phyloP scores from a whole-genome alignment of 2,329 filamentous ascomycete species.

The Biscogniauxia sp. region DNA sequence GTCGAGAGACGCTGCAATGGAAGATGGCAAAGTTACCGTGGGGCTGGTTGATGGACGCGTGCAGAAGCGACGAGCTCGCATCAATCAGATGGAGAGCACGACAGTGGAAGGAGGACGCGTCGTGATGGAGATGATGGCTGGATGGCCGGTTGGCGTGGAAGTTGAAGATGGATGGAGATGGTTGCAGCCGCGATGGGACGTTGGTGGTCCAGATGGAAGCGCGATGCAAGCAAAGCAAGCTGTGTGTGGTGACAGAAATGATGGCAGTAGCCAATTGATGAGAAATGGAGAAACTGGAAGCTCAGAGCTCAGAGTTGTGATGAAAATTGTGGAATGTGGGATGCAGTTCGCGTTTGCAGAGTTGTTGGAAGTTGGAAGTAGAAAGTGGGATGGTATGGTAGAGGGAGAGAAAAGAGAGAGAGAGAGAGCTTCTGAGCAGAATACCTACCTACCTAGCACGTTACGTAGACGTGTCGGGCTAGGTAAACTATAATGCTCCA shows the following conservation, averaged over 20 bases:
- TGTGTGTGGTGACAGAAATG: background rate
- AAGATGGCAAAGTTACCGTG: slow-evolving; percentile 33
- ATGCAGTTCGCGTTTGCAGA: background rate
- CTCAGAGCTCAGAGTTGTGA: too few species aligned
- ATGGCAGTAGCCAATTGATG: background rate
- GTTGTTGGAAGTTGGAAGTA: background rate
- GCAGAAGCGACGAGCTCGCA: slow-evolving; percentile 28
- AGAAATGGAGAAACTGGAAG: background rate
- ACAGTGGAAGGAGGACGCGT: background rate
- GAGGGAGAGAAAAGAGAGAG: too few species aligned
- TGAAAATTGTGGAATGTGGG: background rate
- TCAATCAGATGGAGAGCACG: background rate
- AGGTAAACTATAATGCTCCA: background rate
- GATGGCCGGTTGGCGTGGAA: too few species aligned
- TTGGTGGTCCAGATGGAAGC: background rate
- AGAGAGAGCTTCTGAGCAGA: too few species aligned
- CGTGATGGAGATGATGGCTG: background rate
- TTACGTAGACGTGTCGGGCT: background rate
- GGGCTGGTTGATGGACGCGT: slow-evolving; percentile 15
- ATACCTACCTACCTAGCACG: too few species aligned
- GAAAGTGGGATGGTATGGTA: background rate
- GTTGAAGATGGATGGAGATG: too few species aligned
- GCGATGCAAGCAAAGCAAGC: background rate
- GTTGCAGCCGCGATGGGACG: background rate
- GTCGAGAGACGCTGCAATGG: slow-evolving; percentile 30